Evolutionary conservation across 208 protist genomes (phyloP).

Genomic region (Trypanosoma cruzi): DNA sequence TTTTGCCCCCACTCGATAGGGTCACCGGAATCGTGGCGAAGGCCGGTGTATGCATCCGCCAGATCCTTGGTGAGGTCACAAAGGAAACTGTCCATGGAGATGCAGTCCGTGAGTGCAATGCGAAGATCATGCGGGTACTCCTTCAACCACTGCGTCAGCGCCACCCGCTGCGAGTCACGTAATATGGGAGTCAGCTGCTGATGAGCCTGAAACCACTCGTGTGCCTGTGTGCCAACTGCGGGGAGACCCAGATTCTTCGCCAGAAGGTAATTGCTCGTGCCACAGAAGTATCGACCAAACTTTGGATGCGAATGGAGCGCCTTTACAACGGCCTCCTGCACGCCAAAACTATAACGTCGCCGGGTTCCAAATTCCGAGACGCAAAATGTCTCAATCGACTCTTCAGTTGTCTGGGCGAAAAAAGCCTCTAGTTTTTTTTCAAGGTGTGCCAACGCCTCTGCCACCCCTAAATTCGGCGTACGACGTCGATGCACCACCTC

Average conservation of each 20-base stretch:
- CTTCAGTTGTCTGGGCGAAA: slow-evolving; percentile 44
- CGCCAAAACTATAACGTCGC: slow-evolving; percentile 77
- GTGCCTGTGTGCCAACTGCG: slow-evolving; percentile 82
- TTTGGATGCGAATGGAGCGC: slow-evolving; percentile 48
- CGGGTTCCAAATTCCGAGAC: slow-evolving; percentile 86
- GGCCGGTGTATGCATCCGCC: slow-evolving; percentile 60
- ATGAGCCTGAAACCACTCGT: slow-evolving; percentile 93
- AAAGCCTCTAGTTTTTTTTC: slow-evolving; percentile 59
- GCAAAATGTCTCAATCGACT: slow-evolving; percentile 54
- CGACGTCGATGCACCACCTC: slow-evolving; percentile 71
- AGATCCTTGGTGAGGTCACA: slow-evolving; percentile 67
- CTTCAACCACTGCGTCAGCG: slow-evolving; percentile 73
- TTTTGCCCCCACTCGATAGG: slow-evolving; percentile 78
- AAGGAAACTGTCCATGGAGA: slow-evolving; percentile 91
- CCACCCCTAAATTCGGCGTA: slow-evolving; percentile 40
- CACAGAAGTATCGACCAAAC: slow-evolving; percentile 60
- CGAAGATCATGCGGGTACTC: slow-evolving; percentile 84
- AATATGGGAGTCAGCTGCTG: slow-evolving; percentile 80
- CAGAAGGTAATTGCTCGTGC: slow-evolving; percentile 89
- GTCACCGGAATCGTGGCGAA: slow-evolving; percentile 86
- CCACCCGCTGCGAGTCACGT: slow-evolving; percentile 67
- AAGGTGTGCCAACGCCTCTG: slow-evolving; percentile 56
- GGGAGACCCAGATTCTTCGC: slow-evolving; percentile 63
- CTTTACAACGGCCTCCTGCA: slow-evolving; percentile 78
- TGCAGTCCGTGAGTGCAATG: slow-evolving; percentile 90